Evolutionary conservation across 2,329 filamentous ascomycete species (phyloP), one percentile per base, ranked within the genome.

Genomic region (Fusarium sp.): DNA sequence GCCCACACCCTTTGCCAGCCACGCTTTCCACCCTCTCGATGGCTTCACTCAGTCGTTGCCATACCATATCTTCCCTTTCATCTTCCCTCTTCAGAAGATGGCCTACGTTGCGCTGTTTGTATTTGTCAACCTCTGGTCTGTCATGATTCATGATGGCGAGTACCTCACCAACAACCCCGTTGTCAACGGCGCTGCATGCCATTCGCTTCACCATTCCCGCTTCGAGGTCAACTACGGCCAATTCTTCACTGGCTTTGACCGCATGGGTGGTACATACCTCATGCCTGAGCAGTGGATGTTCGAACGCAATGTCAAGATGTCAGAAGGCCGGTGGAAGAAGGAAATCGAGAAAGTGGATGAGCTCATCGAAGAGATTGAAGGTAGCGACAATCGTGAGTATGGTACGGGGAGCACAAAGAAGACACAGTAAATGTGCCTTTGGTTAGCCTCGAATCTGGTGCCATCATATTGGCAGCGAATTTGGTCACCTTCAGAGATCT

Each of bases 81-180:
- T 97, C 74, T 96, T 97, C 80, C 95, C 95, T 1, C 86, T 98
- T 31, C 93, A 97, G 79, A 97, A 97, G 82, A 86, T 93, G 76
- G 91, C 93, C 29, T 97, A 94, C 75, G 89, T 97, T 50, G 85
- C 85, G 14, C 88, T 97, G 36, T 98, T 97, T 81, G 83, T 91
- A 72, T 96, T 97, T 77, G 92, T 98, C 83, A 97, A 98, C 81
- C 88, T 97, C 80, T 98, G 95, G 95, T 97, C 94, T 37, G 93
- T 98, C 73, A 86, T 97, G 81, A 97, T 98, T 75, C 89, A 98
- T 79, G 95, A 98, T 74, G 95, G 95, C 74, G 95, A 98, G 81
- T 97, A 97, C 77, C 88, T 96, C 17, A 91, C 93, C 75, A 92
- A 97, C 81, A 93, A 91, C 74, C 91, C 93, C n/a, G 79, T 97